A percentile compares a stretch with the other conserved stretches of the same genome.
These are phyloP conservation scores for Aureobasidium sp. DNA, from an alignment of 2,329 filamentous ascomycete genomes.

Conservation along the genomic window DNA sequence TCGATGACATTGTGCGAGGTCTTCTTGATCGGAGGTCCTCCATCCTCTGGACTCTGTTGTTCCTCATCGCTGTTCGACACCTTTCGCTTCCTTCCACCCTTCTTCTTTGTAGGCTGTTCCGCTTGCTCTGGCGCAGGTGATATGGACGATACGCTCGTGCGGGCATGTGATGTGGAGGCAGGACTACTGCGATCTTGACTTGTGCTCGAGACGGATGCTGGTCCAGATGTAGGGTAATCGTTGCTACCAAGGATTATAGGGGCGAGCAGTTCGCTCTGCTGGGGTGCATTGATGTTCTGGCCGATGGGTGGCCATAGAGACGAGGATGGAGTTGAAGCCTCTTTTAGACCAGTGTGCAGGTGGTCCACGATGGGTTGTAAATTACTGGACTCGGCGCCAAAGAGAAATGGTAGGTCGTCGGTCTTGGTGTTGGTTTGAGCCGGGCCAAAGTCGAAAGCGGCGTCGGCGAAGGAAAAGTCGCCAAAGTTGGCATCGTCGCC, in stretches of 20 bases:
- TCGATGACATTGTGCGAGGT: constrained; percentile 98
- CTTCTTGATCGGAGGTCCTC: constrained; percentile 61
- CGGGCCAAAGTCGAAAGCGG: constrained; percentile 24
- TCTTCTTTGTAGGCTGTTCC: constrained; percentile 25
- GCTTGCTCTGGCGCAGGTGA: constrained; percentile 19
- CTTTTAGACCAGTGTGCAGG: constrained; percentile 17
- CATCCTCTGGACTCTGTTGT: constrained; percentile 23
- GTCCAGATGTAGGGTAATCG: constrained; percentile 8
- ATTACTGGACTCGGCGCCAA: constrained; percentile 13
- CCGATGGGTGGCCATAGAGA: background rate
- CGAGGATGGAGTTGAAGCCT: constrained; percentile 1
- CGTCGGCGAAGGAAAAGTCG: constrained; percentile 20
- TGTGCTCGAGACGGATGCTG: background rate
- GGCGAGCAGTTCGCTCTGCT: constrained; percentile 2
- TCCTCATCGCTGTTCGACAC: constrained; percentile 22
- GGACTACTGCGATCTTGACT: constrained; percentile 20
- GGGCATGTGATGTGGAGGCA: constrained; percentile 21
- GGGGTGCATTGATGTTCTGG: constrained; percentile 5
- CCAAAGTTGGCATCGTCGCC: constrained; percentile 26
- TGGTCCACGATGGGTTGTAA: constrained; percentile 17
- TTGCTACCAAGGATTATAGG: constrained; percentile 10
- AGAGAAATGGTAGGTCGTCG: constrained; percentile 14
- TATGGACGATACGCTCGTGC: constrained; percentile 24
- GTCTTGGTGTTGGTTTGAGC: constrained; percentile 5
- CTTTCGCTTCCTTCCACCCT: constrained; percentile 29